Evolutionary conservation across 306 rosid genomes (phyloP).

Genomic region (Castanea crenata): DNA sequence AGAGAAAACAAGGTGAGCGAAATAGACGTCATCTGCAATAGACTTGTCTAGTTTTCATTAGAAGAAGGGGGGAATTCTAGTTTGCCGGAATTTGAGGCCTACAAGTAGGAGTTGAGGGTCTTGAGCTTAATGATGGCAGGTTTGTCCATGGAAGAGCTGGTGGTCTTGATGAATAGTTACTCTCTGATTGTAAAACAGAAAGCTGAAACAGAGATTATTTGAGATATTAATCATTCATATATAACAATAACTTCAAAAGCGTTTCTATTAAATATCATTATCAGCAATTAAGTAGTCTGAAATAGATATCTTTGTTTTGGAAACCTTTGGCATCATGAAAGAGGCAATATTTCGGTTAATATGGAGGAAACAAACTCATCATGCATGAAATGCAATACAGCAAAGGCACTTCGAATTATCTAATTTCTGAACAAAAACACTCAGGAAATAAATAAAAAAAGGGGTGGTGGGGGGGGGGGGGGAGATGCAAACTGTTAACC

Average conservation of each 20-base stretch:
- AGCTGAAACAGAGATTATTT: slow-evolving; percentile 48
- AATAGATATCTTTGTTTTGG: not conserved
- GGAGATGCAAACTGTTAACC: no score
- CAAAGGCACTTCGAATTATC: no score
- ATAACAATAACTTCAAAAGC: not conserved
- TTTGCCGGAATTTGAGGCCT: slow-evolving; percentile 91
- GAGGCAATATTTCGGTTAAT: not conserved
- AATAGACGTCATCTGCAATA: no score
- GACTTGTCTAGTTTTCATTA: no score
- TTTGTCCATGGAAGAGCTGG: slow-evolving; percentile 54
- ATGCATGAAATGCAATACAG: not conserved
- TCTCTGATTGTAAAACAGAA: slow-evolving; percentile 84
- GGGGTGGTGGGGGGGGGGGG: no score
- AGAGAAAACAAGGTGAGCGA: no score
- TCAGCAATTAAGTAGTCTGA: not conserved
- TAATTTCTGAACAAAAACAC: no score
- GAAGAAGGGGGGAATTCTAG: slow-evolving; percentile 51
- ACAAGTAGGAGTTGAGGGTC: slow-evolving; percentile 91
- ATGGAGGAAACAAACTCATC: not conserved
- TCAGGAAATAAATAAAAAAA: no score
- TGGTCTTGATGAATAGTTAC: slow-evolving; percentile 60
- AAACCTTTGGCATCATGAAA: not conserved
- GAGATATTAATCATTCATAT: slow-evolving; percentile 17
- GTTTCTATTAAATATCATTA: not conserved
- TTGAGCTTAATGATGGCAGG: slow-evolving; percentile 57